Conservation (phyloP, 2,329 filamentous ascomycete genomes). For the Xylariales sp. region DNA sequence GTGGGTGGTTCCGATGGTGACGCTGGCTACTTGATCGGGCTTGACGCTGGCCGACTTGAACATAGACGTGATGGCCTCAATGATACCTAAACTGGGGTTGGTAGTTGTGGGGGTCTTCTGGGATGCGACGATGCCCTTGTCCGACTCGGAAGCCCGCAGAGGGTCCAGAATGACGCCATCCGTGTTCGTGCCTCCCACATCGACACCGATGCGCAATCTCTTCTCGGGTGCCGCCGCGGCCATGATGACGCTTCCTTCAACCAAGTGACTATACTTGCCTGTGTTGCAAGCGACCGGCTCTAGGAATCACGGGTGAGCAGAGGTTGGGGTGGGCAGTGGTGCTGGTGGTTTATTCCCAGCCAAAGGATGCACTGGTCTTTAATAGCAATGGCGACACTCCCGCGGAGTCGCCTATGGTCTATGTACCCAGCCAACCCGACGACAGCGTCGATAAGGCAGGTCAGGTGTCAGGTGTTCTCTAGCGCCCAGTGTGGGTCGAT, state of each 20-base stretch:
- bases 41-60: constrained; percentile 22
- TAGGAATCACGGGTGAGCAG: neutral
- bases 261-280: no score
- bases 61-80: constrained; percentile 38
- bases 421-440: no score
- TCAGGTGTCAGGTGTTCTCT: no score
- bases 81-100: constrained; percentile 43
- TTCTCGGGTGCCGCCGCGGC: constrained; percentile 8
- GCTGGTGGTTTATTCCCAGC: no score
- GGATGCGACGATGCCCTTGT: constrained; percentile 39
- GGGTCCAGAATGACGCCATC: constrained; percentile 48
- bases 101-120: constrained; percentile 45
- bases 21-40: constrained; percentile 36
- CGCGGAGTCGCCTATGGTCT: no score
- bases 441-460: no score
- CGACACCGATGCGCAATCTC: constrained; percentile 23
- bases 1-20: constrained; percentile 53
- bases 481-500: no score
- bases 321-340: no score
- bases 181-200: constrained; percentile 44
- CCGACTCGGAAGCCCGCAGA: constrained; percentile 23
- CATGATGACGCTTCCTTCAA: no score
- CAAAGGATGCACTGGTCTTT: no score
- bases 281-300: no score
- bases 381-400: no score